Evolutionary conservation across 345 rosid species (phyloP).

Genomic region (Atalantia buxifolia): DNA sequence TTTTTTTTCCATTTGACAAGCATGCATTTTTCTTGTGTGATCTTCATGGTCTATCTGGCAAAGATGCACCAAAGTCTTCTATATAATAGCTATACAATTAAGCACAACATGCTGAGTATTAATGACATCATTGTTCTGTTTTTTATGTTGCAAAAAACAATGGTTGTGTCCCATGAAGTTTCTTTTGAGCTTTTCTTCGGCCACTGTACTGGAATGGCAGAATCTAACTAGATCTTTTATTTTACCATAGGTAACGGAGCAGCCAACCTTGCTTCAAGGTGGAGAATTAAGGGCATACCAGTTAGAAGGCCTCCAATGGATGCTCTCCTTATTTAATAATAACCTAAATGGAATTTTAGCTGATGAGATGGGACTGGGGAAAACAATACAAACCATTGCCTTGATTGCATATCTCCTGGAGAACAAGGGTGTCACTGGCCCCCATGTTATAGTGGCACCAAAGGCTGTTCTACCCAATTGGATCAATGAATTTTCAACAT

Average conservation of each 20-base stretch:
- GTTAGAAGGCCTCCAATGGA: slow-evolving; percentile 99
- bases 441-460: slow-evolving; percentile 98
- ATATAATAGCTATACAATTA: not conserved
- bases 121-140: not conserved
- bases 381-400: slow-evolving; percentile 96
- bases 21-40: not conserved
- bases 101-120: not conserved
- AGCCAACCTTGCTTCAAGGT: slow-evolving; percentile 86
- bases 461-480: slow-evolving; percentile 99
- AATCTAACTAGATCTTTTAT: slow-evolving; percentile 20
- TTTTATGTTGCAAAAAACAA: not conserved
- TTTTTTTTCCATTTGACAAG: not conserved
- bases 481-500: slow-evolving; percentile 88
- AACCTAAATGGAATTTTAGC: slow-evolving; percentile 97
- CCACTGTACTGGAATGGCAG: slow-evolving; percentile 5
- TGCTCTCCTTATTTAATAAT: slow-evolving; percentile 96
- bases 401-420: slow-evolving; percentile 87
- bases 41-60: not conserved
- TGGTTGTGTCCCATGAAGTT: not conserved
- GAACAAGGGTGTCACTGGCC: slow-evolving; percentile 81
- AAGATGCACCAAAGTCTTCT: not conserved
- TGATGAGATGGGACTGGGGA: slow-evolving; percentile 99
- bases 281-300: slow-evolving; percentile 93
- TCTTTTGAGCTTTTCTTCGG: not conserved
- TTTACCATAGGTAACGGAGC: slow-evolving; percentile 79